Evolutionary conservation across 2,329 filamentous ascomycete species (phyloP).

Genomic region (Aspergillus tubingensis): DNA sequence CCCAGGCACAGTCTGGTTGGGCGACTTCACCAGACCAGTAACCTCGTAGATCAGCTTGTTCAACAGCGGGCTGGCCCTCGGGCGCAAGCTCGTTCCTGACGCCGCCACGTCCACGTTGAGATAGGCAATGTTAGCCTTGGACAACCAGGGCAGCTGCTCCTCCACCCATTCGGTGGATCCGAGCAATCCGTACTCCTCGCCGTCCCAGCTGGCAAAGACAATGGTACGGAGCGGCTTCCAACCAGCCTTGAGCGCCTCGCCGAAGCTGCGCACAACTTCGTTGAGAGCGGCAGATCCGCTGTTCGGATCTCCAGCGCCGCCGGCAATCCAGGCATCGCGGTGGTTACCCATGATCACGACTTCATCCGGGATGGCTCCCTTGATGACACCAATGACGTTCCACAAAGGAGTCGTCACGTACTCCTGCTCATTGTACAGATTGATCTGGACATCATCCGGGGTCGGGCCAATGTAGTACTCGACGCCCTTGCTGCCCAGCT

Average conservation of each 20-base stretch:
- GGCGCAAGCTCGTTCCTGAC: constrained; percentile 63
- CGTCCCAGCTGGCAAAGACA: constrained; percentile 84
- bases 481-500: constrained; percentile 76
- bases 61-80: constrained; percentile 72
- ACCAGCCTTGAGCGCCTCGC: constrained; percentile 67
- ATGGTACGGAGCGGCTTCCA: constrained; percentile 89
- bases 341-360: constrained; percentile 92
- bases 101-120: constrained; percentile 81
- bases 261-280: constrained; percentile 75
- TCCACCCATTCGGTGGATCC: constrained; percentile 94
- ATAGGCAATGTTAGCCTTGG: constrained; percentile 72
- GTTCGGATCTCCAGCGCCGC: constrained; percentile 82
- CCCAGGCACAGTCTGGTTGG: constrained; percentile 71
- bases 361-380: constrained; percentile 80
- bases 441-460: constrained; percentile 69
- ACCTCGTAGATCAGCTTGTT: constrained; percentile 71
- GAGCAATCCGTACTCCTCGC: constrained; percentile 81
- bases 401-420: constrained; percentile 81
- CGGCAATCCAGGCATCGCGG: constrained; percentile 84
- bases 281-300: constrained; percentile 78
- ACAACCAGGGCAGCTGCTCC: constrained; percentile 81
- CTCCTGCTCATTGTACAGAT: constrained; percentile 76
- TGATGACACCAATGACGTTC: constrained; percentile 92
- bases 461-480: constrained; percentile 84
- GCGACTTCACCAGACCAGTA: constrained; percentile 63